A percentile compares a stretch with the other conserved stretches of the same genome.
Conservation (phyloP, 169 alveolate species). For the Blepharisma undulans region DNA sequence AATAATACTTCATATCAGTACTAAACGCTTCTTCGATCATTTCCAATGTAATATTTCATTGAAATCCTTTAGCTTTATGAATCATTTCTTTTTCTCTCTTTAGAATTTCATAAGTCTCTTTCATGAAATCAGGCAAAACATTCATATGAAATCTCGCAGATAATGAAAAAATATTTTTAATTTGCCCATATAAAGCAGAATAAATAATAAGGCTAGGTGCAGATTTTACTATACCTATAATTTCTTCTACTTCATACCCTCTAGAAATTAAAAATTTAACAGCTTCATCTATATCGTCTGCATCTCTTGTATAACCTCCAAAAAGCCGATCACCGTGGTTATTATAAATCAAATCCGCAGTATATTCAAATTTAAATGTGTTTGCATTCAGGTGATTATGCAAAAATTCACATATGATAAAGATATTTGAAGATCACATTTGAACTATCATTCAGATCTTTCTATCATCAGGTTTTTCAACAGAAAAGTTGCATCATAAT, state of each 20-base stretch:
- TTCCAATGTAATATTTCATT: too few species aligned
- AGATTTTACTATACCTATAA: constrained; percentile 2
- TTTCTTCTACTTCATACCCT: not conserved
- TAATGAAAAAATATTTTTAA: not conserved
- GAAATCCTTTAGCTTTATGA: not conserved
- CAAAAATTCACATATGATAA: too few species aligned
- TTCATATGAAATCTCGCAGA: not conserved
- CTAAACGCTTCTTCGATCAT: not conserved
- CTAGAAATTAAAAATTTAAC: not conserved
- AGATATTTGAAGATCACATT: not conserved
- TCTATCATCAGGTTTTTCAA: not conserved
- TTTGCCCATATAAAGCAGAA: not conserved
- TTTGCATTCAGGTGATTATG: not conserved
- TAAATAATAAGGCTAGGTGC: not conserved
- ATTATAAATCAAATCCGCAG: not conserved
- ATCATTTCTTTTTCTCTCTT: not conserved
- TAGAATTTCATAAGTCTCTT: not conserved
- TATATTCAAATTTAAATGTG: not conserved
- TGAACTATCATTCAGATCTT: not conserved
- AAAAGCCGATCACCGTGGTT: not conserved
- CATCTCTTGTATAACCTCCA: not conserved
- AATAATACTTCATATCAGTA: not conserved
- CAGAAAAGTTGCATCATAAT: not conserved
- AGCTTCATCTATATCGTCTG: not conserved
- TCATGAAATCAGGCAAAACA: not conserved